phyloP scores from a whole-genome alignment of 225 moss, liverwort and hornwort species.

The Anthoceros angustus region DNA sequence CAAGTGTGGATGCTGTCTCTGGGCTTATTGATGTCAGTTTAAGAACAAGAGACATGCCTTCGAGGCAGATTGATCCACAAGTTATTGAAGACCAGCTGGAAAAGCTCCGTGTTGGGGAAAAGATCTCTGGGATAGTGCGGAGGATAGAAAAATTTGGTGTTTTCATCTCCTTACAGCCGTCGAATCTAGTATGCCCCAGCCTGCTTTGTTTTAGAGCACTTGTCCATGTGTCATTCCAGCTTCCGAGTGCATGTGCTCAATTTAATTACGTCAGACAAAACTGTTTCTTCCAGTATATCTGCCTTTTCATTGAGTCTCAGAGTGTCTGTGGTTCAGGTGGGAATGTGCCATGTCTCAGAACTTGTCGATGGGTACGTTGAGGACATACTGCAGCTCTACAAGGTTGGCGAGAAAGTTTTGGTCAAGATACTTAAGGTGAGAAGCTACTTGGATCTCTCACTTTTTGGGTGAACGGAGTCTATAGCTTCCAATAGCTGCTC shows the following conservation, averaged over 20 bases:
- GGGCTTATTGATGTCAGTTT: conserved; percentile 73
- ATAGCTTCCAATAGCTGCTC: background rate
- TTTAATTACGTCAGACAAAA: background rate
- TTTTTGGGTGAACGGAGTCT: background rate
- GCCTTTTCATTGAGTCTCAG: background rate
- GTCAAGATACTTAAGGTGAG: conserved; percentile 67
- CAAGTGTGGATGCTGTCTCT: conserved; percentile 41
- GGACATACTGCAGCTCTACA: conserved; percentile 36
- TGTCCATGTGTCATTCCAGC: no score
- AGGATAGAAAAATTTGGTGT: conserved; percentile 65
- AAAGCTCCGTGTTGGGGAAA: conserved; percentile 53
- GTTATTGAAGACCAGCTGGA: conserved; percentile 34
- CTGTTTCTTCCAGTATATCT: background rate
- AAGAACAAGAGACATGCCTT: conserved; percentile 13
- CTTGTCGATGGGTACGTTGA: conserved; percentile 42
- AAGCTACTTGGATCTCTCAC: background rate
- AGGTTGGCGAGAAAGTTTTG: conserved; percentile 53
- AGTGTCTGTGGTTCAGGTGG: conserved; percentile 41
- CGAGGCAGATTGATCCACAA: conserved; percentile 13
- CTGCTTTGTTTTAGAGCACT: no score
- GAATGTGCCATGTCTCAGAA: conserved; percentile 83
- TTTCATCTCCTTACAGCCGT: conserved; percentile 51
- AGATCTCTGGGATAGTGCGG: conserved; percentile 47
- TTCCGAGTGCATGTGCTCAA: no score
- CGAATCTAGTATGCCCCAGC: conserved; percentile 38